Percentiles rank a stretch among this genome's conserved stretches.
Conservation (phyloP, 768 basidiomycete species). For the Paxillus rubicundulus region DNA sequence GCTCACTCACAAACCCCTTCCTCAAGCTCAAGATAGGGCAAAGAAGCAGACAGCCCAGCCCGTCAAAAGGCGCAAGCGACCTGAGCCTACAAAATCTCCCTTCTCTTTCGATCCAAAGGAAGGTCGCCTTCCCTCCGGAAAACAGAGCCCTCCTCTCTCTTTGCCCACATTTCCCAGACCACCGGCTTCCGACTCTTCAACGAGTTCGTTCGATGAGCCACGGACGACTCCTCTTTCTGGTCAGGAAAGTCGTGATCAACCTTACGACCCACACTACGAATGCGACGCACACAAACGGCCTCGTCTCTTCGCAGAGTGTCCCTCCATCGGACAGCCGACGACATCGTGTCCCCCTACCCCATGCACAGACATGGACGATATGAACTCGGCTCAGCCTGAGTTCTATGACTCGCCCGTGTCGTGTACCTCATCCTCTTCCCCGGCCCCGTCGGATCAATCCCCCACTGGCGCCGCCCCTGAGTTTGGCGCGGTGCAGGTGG, state of each 20-base stretch:
- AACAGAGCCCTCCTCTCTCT: conserved; percentile 13
- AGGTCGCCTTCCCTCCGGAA: conserved; percentile 23
- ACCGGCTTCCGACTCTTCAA: conserved; percentile 9
- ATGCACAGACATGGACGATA: conserved; percentile 13
- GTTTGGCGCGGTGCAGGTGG: background rate
- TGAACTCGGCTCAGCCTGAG: conserved; percentile 11
- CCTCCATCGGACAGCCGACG: conserved; percentile 5
- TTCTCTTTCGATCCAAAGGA: conserved; percentile 19
- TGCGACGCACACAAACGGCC: conserved; percentile 16
- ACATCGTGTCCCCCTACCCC: conserved; percentile 12
- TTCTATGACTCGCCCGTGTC: conserved; percentile 21
- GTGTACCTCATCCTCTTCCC: conserved; percentile 22
- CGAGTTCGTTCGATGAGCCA: conserved; percentile 11
- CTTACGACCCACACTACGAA: conserved; percentile 1
- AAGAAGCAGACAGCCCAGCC: conserved; percentile 14
- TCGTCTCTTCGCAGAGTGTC: conserved; percentile 10
- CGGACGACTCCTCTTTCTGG: conserved; percentile 5
- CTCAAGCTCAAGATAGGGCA: conserved; percentile 19
- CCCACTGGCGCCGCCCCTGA: conserved; percentile 12
- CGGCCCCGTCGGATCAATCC: conserved; percentile 24
- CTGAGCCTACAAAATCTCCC: conserved; percentile 17
- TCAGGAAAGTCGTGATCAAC: conserved; percentile 7
- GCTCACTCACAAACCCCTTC: conserved; percentile 22
- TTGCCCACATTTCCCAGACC: conserved; percentile 6
- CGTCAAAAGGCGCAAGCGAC: conserved; percentile 24